Percentiles rank a stretch among this genome's conserved stretches.
phyloP scores from a whole-genome alignment of 2,329 filamentous ascomycete genomes.

The Trichoderma polysporum region DNA sequence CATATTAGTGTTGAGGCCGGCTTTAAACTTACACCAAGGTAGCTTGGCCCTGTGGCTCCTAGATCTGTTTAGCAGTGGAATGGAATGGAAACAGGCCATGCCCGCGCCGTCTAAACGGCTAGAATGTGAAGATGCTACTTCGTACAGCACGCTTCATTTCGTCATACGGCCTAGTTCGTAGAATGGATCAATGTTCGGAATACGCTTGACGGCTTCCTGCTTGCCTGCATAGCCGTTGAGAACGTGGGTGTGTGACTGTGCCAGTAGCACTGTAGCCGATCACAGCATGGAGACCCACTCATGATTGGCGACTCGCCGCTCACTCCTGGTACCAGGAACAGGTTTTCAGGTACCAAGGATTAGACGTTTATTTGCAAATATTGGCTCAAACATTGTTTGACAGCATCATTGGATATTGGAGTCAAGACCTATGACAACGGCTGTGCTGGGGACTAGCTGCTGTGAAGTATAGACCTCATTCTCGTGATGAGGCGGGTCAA shows the following conservation, averaged over 20 bases:
- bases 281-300: conserved; percentile 9
- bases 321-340: neutral
- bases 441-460: neutral
- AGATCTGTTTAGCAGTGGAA: neutral
- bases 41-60: neutral
- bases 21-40: neutral
- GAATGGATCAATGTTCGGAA: neutral
- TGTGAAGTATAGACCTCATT: neutral
- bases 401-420: neutral
- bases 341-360: neutral
- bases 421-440: too few species aligned
- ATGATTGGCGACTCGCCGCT: neutral
- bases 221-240: conserved; percentile 4
- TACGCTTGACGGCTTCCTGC: neutral
- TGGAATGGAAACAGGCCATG: neutral
- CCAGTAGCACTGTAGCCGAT: conserved; percentile 14
- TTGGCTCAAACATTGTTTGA: neutral
- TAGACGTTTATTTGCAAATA: neutral
- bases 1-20: neutral
- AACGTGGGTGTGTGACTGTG: conserved; percentile 8
- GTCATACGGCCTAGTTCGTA: neutral
- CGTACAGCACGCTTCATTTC: neutral
- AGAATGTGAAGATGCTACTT: neutral
- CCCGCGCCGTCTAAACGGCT: neutral
- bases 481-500: neutral